Percentiles rank a stretch among this genome's conserved stretches.
These are phyloP conservation scores for Fusarium siculi DNA, from an alignment of 2,329 filamentous ascomycete species.

Conservation along the genomic window DNA sequence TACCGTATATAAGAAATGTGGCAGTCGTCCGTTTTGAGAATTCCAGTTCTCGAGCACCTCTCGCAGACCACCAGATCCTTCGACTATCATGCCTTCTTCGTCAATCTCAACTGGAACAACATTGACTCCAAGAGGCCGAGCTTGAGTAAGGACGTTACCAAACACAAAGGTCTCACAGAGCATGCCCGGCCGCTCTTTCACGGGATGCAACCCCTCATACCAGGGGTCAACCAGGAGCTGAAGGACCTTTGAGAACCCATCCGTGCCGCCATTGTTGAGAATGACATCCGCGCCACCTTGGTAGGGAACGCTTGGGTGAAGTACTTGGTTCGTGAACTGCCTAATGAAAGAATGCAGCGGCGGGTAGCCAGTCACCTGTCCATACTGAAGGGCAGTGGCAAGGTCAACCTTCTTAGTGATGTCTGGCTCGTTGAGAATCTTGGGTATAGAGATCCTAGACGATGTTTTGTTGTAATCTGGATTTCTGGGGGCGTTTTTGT, in stretches of 20 bases:
- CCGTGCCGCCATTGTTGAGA: conserved; percentile 83
- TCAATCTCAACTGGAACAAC: conserved; percentile 81
- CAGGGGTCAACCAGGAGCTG: conserved; percentile 82
- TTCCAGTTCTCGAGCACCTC: conserved; percentile 90
- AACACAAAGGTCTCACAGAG: conserved; percentile 86
- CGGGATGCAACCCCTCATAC: conserved; percentile 73
- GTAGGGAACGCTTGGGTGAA: conserved; percentile 87
- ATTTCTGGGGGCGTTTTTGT: conserved; percentile 5
- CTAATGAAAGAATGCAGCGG: conserved; percentile 81
- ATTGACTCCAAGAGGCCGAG: conserved; percentile 75
- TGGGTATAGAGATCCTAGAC: conserved; percentile 76
- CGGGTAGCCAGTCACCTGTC: conserved; percentile 82
- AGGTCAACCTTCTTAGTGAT: conserved; percentile 80
- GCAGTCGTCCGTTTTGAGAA: conserved; percentile 74
- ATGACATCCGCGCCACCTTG: conserved; percentile 79
- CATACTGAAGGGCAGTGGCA: conserved; percentile 86
- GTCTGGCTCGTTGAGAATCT: conserved; percentile 67
- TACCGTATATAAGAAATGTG: conserved; percentile 89
- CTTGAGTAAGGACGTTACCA: conserved; percentile 77
- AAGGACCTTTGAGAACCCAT: conserved; percentile 83
- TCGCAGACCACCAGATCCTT: conserved; percentile 77
- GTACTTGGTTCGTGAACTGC: conserved; percentile 78
- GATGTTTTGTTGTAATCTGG: conserved; percentile 53
- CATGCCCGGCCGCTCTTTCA: conserved; percentile 77
- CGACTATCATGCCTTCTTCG: conserved; percentile 79